phyloP scores from a whole-genome alignment of 2,329 filamentous ascomycete genomes.

The Neopestalotiopsis clavispora region DNA sequence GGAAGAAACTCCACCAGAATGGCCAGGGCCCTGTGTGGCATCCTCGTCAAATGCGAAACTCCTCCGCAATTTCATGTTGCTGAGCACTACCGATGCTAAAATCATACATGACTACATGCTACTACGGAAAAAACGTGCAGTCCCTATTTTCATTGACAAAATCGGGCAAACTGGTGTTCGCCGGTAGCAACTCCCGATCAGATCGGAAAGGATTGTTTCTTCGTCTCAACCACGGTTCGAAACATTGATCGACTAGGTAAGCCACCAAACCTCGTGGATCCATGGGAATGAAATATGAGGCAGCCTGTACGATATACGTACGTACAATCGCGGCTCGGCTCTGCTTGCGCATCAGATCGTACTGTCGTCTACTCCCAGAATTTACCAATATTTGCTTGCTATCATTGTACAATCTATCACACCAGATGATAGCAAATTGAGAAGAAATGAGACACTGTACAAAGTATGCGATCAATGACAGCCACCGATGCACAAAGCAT shows the following conservation, averaged over 20 bases:
- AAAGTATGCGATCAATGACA: background rate
- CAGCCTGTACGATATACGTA: background rate
- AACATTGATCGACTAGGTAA: conserved; percentile 8
- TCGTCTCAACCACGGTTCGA: conserved; percentile 7
- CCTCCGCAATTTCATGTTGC: conserved; percentile 17
- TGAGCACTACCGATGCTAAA: conserved; percentile 1
- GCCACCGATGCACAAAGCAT: no score
- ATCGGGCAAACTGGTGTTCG: conserved; percentile 7
- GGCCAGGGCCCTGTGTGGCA: conserved; percentile 10
- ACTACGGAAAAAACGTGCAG: background rate
- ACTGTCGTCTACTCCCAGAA: background rate
- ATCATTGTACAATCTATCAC: background rate
- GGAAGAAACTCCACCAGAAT: conserved; percentile 8
- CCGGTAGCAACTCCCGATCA: conserved; percentile 9
- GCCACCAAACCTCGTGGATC: conserved; percentile 3
- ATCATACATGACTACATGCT: background rate
- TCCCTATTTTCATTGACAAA: background rate
- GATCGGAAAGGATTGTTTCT: conserved; percentile 15
- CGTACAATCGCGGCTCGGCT: background rate
- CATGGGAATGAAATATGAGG: background rate
- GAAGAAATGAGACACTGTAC: background rate
- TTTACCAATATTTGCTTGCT: background rate
- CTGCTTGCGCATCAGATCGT: background rate
- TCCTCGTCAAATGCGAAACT: conserved; percentile 16
- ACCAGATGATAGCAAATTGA: background rate